Evolutionary conservation across 768 basidiomycete species (phyloP).

Genomic region (Hygrophorus pudorinus): DNA sequence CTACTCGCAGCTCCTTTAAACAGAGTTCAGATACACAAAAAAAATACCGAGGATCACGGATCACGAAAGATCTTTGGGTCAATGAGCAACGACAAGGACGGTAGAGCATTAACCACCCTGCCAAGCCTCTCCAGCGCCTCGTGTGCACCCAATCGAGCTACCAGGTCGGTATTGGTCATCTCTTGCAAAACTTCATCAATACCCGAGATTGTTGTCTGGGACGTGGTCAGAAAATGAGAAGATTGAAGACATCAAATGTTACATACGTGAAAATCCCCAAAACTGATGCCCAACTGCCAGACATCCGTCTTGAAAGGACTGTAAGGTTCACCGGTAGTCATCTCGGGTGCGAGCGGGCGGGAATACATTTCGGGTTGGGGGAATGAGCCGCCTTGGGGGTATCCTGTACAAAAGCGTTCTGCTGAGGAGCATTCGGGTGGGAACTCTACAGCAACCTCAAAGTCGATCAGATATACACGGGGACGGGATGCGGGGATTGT

Average conservation of each 20-base stretch:
- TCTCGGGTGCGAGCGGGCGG: slow-evolving; percentile 16
- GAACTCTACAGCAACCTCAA: slow-evolving; percentile 20
- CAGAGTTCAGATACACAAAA: no score
- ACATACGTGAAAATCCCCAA: slow-evolving; percentile 12
- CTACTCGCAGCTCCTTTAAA: no score
- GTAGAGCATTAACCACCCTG: no score
- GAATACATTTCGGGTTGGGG: slow-evolving; percentile 11
- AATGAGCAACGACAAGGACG: no score
- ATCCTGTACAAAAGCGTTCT: slow-evolving; percentile 11
- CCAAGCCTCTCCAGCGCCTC: no score
- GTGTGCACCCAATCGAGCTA: no score
- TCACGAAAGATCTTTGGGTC: no score
- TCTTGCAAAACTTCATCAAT: slow-evolving; percentile 12
- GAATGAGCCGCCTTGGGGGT: slow-evolving; percentile 14
- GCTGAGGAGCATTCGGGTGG: slow-evolving; percentile 10
- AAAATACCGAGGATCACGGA: no score
- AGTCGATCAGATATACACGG: slow-evolving; percentile 23
- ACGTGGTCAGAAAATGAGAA: background rate
- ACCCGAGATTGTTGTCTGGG: slow-evolving; percentile 10
- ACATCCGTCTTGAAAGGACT: slow-evolving; percentile 20
- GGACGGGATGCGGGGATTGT: no score
- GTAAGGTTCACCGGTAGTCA: slow-evolving; percentile 9
- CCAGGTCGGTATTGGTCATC: no score
- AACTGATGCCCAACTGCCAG: slow-evolving; percentile 17
- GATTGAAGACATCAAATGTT: background rate